Conservation (phyloP, 495 filamentous ascomycete species). For the Daldinia childiae region DNA sequence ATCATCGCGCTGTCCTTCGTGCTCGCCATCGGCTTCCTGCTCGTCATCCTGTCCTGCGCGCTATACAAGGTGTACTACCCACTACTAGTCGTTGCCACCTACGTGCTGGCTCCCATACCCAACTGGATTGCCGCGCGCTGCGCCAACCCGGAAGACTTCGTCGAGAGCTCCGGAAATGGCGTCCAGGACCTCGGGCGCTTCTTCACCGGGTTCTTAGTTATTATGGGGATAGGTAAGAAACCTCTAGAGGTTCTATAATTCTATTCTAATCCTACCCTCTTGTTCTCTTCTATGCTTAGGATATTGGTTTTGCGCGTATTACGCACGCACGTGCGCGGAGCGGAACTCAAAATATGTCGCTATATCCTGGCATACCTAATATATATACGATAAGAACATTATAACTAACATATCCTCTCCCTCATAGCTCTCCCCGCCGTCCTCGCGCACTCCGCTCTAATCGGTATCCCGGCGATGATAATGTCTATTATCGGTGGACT, state of each 20-base stretch:
- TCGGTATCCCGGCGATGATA: constrained; percentile 84
- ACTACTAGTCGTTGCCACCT: constrained; percentile 93
- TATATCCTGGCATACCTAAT: neutral
- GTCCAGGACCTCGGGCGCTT: constrained; percentile 92
- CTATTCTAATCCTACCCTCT: too few relatives aligned
- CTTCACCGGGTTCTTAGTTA: constrained; percentile 93
- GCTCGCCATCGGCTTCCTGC: constrained; percentile 97
- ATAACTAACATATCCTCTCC: constrained; percentile 5
- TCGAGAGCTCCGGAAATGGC: constrained; percentile 81
- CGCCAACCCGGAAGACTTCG: constrained; percentile 96
- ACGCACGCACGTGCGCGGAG: neutral
- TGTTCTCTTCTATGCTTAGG: neutral
- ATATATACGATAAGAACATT: neutral
- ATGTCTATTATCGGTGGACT: constrained; percentile 95
- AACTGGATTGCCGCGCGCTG: constrained; percentile 94
- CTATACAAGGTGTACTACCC: constrained; percentile 94
- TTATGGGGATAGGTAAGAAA: constrained; percentile 94
- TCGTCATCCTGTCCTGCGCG: constrained; percentile 97
- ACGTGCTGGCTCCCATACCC: constrained; percentile 90
- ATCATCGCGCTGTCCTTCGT: constrained; percentile 99
- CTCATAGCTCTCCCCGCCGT: constrained; percentile 83
- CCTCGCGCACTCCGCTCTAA: constrained; percentile 84
- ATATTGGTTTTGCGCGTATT: constrained; percentile 7
- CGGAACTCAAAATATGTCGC: neutral
- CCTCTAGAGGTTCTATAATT: neutral